These are phyloP conservation scores for Solanum pinnatisectum DNA, from an alignment of 257 asterid species.

Conservation along the genomic window DNA sequence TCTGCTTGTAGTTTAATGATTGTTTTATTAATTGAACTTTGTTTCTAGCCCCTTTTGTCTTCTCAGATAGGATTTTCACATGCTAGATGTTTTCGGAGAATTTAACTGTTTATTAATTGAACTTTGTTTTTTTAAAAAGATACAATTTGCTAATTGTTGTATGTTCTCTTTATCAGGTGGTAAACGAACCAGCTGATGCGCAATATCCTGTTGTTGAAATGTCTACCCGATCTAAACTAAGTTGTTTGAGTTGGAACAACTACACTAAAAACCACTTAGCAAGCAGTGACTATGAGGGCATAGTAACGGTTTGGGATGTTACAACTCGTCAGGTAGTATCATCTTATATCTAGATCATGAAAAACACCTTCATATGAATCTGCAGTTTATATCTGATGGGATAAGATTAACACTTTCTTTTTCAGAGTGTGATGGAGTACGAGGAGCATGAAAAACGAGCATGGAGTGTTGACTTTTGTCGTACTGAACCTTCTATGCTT, in stretches of 20 bases:
- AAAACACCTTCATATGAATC: neutral
- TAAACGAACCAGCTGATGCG: conserved; percentile 57
- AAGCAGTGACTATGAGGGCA: conserved; percentile 93
- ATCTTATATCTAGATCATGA: neutral
- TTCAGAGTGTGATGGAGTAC: conserved; percentile 82
- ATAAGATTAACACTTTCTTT: neutral
- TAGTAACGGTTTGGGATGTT: conserved; percentile 88
- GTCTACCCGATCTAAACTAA: conserved; percentile 71
- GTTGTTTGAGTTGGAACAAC: conserved; percentile 92
- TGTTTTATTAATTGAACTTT: neutral
- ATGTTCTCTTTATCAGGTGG: conserved; percentile 43
- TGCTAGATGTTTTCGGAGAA: neutral
- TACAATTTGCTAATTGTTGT: neutral
- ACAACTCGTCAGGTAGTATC: conserved; percentile 70
- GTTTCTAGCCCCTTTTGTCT: neutral
- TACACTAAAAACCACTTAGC: conserved; percentile 60
- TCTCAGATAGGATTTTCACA: neutral
- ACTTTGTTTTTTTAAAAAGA: neutral
- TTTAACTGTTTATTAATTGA: neutral
- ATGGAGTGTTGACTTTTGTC: conserved; percentile 88
- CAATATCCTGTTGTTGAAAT: conserved; percentile 82
- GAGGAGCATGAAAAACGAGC: conserved; percentile 97
- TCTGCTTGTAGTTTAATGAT: neutral
- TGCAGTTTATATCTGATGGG: neutral
- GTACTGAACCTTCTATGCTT: conserved; percentile 79